Percentiles rank a stretch among this genome's conserved stretches.
Evolutionary conservation across 2,329 filamentous ascomycete species (phyloP).

Genomic region (Diaporthe australafricana): DNA sequence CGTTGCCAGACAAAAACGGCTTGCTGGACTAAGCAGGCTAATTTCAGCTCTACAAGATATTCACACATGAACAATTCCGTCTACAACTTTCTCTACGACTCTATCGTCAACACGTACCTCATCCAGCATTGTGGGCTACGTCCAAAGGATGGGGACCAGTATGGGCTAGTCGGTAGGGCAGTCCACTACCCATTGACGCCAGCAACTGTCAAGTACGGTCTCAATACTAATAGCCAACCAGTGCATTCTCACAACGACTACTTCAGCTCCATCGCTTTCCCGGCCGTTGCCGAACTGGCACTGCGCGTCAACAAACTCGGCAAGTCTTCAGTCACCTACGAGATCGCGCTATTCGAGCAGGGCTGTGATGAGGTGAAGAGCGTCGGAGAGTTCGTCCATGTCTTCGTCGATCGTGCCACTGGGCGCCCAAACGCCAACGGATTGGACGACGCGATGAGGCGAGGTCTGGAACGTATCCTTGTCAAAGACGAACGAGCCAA

Average conservation of each 20-base stretch:
- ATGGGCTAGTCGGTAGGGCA: slow-evolving; percentile 73
- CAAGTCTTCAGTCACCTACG: slow-evolving; percentile 88
- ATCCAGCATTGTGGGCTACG: slow-evolving; percentile 81
- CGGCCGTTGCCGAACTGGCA: slow-evolving; percentile 83
- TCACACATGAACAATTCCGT: slow-evolving; percentile 92
- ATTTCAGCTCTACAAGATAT: slow-evolving; percentile 62
- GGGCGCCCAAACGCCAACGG: slow-evolving; percentile 74
- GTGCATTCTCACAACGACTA: slow-evolving; percentile 90
- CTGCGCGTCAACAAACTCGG: slow-evolving; percentile 87
- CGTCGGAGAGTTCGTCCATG: slow-evolving; percentile 84
- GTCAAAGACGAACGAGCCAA: slow-evolving; percentile 47
- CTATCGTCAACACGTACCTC: slow-evolving; percentile 89
- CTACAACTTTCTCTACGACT: slow-evolving; percentile 90
- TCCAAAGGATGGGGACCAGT: slow-evolving; percentile 76
- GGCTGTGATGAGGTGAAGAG: slow-evolving; percentile 81
- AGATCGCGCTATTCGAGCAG: slow-evolving; percentile 86
- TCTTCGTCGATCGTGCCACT: slow-evolving; percentile 83
- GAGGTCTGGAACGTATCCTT: slow-evolving; percentile 68
- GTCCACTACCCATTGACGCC: neutral
- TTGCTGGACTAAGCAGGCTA: slow-evolving; percentile 32
- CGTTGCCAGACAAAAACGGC: slow-evolving; percentile 10
- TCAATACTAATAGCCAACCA: neutral
- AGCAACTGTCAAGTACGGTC: slow-evolving; percentile 1
- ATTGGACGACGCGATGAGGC: slow-evolving; percentile 70
- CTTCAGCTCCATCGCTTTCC: slow-evolving; percentile 84